phyloP scores from a whole-genome alignment of 2,329 filamentous ascomycete species.

The Pseudogymnoascus sp. region DNA sequence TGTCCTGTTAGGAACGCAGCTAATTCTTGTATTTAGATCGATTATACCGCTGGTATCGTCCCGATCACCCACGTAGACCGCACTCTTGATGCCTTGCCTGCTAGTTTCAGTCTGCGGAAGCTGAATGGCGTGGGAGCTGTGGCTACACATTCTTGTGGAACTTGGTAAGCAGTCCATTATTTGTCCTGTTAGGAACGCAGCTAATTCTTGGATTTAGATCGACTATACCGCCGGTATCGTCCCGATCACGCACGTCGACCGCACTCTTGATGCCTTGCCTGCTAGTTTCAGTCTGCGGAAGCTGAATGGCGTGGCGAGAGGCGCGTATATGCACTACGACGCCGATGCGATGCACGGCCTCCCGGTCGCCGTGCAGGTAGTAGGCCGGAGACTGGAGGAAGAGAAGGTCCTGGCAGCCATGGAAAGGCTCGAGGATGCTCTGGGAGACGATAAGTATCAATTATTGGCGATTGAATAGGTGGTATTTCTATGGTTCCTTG shows the following conservation, averaged over 20 bases:
- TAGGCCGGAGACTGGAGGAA: conserved; percentile 72
- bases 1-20: background rate
- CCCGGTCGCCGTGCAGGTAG: conserved; percentile 77
- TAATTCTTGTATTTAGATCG: conserved; percentile 45
- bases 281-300: conserved; percentile 49
- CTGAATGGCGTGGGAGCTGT: conserved; percentile 76
- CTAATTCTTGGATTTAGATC: conserved; percentile 40
- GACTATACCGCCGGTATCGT: conserved; percentile 80
- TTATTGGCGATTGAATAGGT: conserved; percentile 35
- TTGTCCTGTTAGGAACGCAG: background rate
- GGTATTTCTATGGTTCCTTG: background rate
- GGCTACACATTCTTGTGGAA: conserved; percentile 95
- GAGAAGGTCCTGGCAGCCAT: conserved; percentile 81
- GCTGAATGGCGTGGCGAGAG: conserved; percentile 70
- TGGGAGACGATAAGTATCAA: conserved; percentile 50
- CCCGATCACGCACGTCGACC: conserved; percentile 78
- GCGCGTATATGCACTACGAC: conserved; percentile 82
- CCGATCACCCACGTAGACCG: conserved; percentile 80
- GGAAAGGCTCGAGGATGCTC: conserved; percentile 66
- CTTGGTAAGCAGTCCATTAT: conserved; percentile 44
- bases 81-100: conserved; percentile 55
- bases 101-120: conserved; percentile 49
- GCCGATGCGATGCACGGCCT: conserved; percentile 75
- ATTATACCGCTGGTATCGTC: conserved; percentile 75
- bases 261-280: conserved; percentile 56